Conservation (phyloP, 148 eudicot species). For the Dianthus caryophyllus region DNA sequence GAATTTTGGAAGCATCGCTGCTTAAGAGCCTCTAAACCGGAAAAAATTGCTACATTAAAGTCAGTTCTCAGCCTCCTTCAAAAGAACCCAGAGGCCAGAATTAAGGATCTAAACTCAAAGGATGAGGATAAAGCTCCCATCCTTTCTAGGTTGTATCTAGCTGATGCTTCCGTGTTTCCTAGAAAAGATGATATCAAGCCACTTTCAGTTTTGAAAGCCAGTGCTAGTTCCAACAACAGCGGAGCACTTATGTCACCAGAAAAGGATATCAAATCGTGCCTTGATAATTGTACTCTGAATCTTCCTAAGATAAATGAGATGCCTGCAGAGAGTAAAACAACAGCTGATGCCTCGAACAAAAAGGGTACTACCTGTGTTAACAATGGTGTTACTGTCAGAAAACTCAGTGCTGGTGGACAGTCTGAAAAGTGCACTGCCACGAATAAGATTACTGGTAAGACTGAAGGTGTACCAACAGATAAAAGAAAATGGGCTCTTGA, state of each 20-base stretch:
- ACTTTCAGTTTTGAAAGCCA: constrained; percentile 47
- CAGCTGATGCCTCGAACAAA: constrained; percentile 29
- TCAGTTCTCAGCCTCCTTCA: constrained; percentile 72
- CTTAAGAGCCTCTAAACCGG: constrained; percentile 51
- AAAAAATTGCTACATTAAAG: constrained; percentile 73
- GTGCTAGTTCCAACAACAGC: constrained; percentile 30
- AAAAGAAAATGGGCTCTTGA: constrained; percentile 91
- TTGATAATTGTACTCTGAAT: constrained; percentile 21
- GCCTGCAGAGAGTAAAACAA: constrained; percentile 21
- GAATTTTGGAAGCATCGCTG: constrained; percentile 98
- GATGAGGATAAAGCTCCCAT: constrained; percentile 45
- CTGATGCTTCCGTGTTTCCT: constrained; percentile 89
- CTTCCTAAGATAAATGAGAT: constrained; percentile 22
- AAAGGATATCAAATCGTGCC: constrained; percentile 21
- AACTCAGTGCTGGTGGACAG: constrained; percentile 25
- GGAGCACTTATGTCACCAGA: constrained; percentile 26
- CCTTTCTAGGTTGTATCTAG: constrained; percentile 89
- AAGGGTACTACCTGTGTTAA: constrained; percentile 26
- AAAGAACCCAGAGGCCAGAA: constrained; percentile 33
- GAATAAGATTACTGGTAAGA: constrained; percentile 36
- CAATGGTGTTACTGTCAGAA: constrained; percentile 31
- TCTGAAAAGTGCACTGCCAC: constrained; percentile 29
- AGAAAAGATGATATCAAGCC: constrained; percentile 77
- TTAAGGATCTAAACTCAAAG: constrained; percentile 31
- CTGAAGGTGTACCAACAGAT: constrained; percentile 45